phyloP scores from a whole-genome alignment of 23 red algal genomes.

The Pyropia haitanensis region DNA sequence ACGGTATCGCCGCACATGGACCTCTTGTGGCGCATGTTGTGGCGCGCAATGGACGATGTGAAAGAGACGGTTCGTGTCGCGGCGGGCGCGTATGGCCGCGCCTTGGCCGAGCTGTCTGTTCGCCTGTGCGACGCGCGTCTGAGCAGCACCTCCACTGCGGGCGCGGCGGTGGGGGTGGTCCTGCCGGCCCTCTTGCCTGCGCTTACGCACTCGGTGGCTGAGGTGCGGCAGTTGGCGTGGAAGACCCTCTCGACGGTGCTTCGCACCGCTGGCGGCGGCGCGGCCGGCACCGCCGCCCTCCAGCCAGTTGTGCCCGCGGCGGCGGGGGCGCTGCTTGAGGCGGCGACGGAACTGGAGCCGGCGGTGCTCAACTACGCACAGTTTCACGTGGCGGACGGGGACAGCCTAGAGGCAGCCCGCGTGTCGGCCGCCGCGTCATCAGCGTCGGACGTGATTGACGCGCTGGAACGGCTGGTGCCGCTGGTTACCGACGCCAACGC shows the following conservation, averaged over 20 bases:
- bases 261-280: conserved; percentile 17
- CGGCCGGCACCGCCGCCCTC: conserved; percentile 6
- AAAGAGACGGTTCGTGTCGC: conserved; percentile 57
- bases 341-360: conserved; percentile 44
- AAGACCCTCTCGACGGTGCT: conserved; percentile 40
- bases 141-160: conserved; percentile 19
- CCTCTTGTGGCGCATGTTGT: conserved; percentile 39
- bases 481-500: conserved; percentile 48
- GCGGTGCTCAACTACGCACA: conserved; percentile 46
- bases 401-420: conserved; percentile 33
- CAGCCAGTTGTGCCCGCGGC: conserved; percentile 16
- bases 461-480: conserved; percentile 32
- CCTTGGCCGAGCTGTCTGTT: conserved; percentile 46
- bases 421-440: conserved; percentile 39
- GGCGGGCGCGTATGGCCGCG: conserved; percentile 26
- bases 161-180: conserved; percentile 29
- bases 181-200: conserved; percentile 28
- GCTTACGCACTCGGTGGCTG: conserved; percentile 38
- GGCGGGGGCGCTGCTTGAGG: conserved; percentile 26
- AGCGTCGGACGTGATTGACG: conserved; percentile 38
- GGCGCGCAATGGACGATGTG: conserved; percentile 52
- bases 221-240: conserved; percentile 27
- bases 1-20: conserved; percentile 31
- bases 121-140: conserved; percentile 36
- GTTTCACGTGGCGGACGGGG: conserved; percentile 39